Evolutionary conservation across 768 basidiomycete genomes (phyloP).

Genomic region (Fibroporia radiculosa): DNA sequence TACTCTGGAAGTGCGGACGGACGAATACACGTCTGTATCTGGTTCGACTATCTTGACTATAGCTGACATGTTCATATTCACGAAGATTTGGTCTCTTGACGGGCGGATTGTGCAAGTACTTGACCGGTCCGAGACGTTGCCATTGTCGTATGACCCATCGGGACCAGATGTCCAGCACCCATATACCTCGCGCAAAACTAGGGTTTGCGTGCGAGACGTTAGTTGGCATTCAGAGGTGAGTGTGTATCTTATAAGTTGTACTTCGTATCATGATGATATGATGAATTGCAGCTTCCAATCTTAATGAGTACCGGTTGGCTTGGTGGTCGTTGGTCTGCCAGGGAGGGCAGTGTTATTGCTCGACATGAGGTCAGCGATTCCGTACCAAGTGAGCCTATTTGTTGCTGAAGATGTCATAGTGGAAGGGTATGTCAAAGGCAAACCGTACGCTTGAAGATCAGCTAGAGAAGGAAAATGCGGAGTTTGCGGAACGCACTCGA

Average conservation of each 20-base stretch:
- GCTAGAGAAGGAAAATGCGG: slow-evolving; percentile 45
- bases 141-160: slow-evolving; percentile 69
- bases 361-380: slow-evolving; percentile 53
- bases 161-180: slow-evolving; percentile 39
- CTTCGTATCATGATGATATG: not conserved
- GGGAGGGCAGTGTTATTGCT: slow-evolving; percentile 71
- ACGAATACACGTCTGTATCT: slow-evolving; percentile 67
- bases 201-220: slow-evolving; percentile 81
- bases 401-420: slow-evolving; percentile 25
- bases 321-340: slow-evolving; percentile 26
- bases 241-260: slow-evolving; percentile 8
- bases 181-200: slow-evolving; percentile 20
- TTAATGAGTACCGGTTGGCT: slow-evolving; percentile 93
- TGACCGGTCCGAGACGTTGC: slow-evolving; percentile 67
- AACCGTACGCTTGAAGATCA: slow-evolving; percentile 62
- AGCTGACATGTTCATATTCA: not conserved
- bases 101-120: slow-evolving; percentile 78
- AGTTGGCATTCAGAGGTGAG: slow-evolving; percentile 85
- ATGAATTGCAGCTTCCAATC: slow-evolving; percentile 62
- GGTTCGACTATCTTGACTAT: not conserved
- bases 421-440: slow-evolving; percentile 86
- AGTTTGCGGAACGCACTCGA: slow-evolving; percentile 21
- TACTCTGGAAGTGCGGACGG: slow-evolving; percentile 92
- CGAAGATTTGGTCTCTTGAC: slow-evolving; percentile 90
- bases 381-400: not conserved